Base-by-base conservation (phyloP, 306 rosid species). In the Betula pendula region DNA sequence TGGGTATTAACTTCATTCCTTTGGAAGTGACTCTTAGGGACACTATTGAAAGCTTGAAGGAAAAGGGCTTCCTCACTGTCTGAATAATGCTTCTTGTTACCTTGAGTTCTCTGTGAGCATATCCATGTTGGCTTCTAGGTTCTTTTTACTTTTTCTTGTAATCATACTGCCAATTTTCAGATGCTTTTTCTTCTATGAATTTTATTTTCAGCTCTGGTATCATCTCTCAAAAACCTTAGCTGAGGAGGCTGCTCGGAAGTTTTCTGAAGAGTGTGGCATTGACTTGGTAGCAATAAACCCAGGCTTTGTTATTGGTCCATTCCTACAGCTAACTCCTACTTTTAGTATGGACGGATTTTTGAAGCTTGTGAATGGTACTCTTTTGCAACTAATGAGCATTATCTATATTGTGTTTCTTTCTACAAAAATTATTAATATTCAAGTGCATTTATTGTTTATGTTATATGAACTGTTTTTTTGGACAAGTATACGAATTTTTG, bases 211-310 rank as follows among this genome's bases (percentile, higher is more conserved):
- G 97, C 38, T 74, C 19, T 94, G 97, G 98, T 94, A 94, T 75
- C 38, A 25, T 22, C 93, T 91, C 73, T 86, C 96, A 67, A 94
- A 94, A 87, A 87, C 94, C 73, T 86, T 94, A 81, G 97, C 97
- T 33, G 98, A 94, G 87, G 94, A 87, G 22, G 89, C 92, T 82
- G 98, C 97, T 74, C 90, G 98, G 94, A 89, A 89, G 80, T 92
- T 94, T 77, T 94, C 38, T 3, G 87, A 85, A 22, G 92, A 92
- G 81, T 87, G 90, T 70, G 87, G 69, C 22, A 88, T 91, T 76
- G 97, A 94, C 83, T 76, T 91, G 90, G 88, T 94, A 82, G 43
- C 75, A 62, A 73, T 94, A 52, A 87, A 87, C 81, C 97, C 98
- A 58, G 78, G 88, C 44, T 78, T 89, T 84, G 97, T 92, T 60